Conservation (phyloP, 345 rosid genomes). For the Microcos paniculata region DNA sequence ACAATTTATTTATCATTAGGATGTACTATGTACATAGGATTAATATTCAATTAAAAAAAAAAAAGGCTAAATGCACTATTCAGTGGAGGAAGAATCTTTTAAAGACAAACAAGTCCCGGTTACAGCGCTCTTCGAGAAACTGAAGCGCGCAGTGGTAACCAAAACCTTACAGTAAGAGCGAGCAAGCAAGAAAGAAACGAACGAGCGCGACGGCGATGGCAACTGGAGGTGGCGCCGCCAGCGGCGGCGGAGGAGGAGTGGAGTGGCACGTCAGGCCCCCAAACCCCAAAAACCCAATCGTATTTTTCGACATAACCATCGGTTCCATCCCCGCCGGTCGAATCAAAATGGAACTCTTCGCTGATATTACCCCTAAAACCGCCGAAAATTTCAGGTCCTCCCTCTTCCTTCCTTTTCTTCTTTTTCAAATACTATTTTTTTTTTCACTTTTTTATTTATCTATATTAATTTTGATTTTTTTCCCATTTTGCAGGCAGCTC, state of each 20-base stretch:
- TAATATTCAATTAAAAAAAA: too few relatives aligned
- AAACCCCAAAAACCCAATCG: conserved; percentile 93
- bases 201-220: conserved; percentile 35
- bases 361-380: conserved; percentile 85
- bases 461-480: background rate
- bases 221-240: conserved; percentile 41
- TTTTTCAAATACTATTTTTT: background rate
- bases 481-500: conserved; percentile 64
- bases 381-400: conserved; percentile 89
- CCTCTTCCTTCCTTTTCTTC: background rate
- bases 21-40: too few relatives aligned
- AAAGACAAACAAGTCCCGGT: too few relatives aligned
- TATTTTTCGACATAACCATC: conserved; percentile 89
- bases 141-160: background rate
- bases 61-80: too few relatives aligned
- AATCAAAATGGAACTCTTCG: conserved; percentile 97
- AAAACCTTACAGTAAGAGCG: background rate
- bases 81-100: too few relatives aligned
- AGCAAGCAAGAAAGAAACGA: background rate
- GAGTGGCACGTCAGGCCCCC: conserved; percentile 97
- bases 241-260: conserved; percentile 55
- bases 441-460: background rate
- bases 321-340: conserved; percentile 94
- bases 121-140: too few relatives aligned
- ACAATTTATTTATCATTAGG: too few relatives aligned